Evolutionary conservation across 441 rosid species (phyloP), one percentile per base, ranked within the genome.

Genomic region (Adansonia gregorii): DNA sequence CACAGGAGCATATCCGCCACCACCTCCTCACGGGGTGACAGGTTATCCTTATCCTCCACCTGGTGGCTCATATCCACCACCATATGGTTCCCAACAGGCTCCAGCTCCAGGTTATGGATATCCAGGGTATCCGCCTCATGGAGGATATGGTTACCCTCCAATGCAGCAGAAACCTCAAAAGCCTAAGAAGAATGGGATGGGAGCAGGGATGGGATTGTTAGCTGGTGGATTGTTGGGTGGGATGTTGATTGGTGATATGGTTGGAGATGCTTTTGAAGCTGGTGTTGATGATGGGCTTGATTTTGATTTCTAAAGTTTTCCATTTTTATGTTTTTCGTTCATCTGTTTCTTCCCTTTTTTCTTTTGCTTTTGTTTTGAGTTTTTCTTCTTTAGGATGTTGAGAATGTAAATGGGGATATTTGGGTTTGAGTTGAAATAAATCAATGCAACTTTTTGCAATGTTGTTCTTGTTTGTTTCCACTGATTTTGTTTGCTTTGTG

Each of bases 181-280:
- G 83, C 86, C 82, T 2, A 83, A 84, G 85, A 85, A 78, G 46
- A 9, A 0, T 87, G 48, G 91, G 87, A 7, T 60, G 65, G 65
- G 65, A 10, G 39, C 39, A 2, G 65, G 41, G 3, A 11, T 60
- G 24, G 65, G 65, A 24, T 39, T 87, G 69, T 12, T 87, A 58
- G 91, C 88, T 11, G 89, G 88, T n/a, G 91, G 90, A 10, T 73
- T 87, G 78, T 78, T 86, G 10, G 90, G 92, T 7, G 89, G 91
- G n/a, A 51, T 88, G 79, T 76, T 84, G 69, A 74, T 84, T 4
- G 89, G 90, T 4, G 89, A 87, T 22, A 80, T 85, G 89, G 78
- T 87, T 2, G 84, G 82, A 1, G 90, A 89, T 56, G 46, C 82
- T 20, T 83, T 72, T 27, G 88, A 83, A n/a, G 75, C 79, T 3